Base-by-base conservation (phyloP, 202 grass and related monocot genomes). In the Schoenoplectus tabernaemontani region DNA sequence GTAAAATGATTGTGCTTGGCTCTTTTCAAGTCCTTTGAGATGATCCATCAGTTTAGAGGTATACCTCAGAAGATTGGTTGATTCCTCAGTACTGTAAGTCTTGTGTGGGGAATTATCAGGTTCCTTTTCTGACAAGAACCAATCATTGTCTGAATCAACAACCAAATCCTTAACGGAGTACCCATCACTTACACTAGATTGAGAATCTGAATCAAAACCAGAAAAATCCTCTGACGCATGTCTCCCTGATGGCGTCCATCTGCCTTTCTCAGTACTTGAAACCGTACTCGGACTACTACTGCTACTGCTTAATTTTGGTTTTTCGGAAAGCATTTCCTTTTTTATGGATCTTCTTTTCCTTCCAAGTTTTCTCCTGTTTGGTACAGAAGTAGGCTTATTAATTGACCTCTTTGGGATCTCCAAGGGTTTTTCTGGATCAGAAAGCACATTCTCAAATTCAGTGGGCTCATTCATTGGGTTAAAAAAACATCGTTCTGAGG, bases 111-210 rank as follows among this genome's bases (percentile, higher is more conserved):
- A 20, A 16, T 54, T 83, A 39, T 44, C 78, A 53, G 86, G 88
- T 71, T 96, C 88, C 80, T 80, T 99, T 78, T 99, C 96, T 1
- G 92, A 96, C 42, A 84, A 62, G 72, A 93, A 96, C 86, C 90
- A 94, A 63, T 99, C 90, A 59, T 84, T 96, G 83, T 93, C 96
- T 57, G 96, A 99, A 62, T 99, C 96, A 3, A 96, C 83, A 51
- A 82, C 77, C 54, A 99, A 89, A 24, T 99, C 92, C 76, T 91
- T 92, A 60, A 99, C 96, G 11, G 96, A 96, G 78, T 99, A 99
- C 30, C 96, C 92, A 61, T 96, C 96, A 46, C 89, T 92, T 66
- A 79, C 30, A 64, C 88, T 99, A 3, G 91, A 91, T 26, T 99
- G 87, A 3, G 90, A 86, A 81, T 99, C 96, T 0, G 96, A 96